Evolutionary conservation across 371 early-diverging fungal genomes (phyloP), one percentile per base, ranked within the genome.

Genomic region (Parasitella parasitica): DNA sequence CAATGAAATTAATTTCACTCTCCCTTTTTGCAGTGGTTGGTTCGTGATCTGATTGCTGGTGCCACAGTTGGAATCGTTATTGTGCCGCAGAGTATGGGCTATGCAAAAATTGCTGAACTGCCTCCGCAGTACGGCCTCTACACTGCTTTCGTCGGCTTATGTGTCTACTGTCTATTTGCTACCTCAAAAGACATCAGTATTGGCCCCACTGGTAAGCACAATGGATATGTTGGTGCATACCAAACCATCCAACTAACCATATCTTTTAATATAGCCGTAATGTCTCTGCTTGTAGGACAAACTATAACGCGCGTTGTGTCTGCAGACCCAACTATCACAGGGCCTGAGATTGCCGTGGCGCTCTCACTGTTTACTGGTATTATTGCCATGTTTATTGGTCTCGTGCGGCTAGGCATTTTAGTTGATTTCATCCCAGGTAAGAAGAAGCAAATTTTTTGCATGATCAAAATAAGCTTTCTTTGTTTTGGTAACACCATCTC

Each of bases 101-200:
- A 92, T 65, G 89, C 95, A n/a, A 92, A 89, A 69, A 78, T 96
- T 13, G 95, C 94, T 3, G 73, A 76, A 27, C 75, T 96, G 16
- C 89, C 92, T 16, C 84, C 89, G 27, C 82, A 94, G 71, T 92
- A 91, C 66, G 96, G 95, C 5, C 80, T 96, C 35, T 96, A 96
- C 37, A 75, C 78, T 59, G 78, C 75, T 12, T 91, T 94, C 66
- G 82, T 93, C 41, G 94, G 95, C 51, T 80, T 88, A 9, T 73
- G 89, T 37, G 67, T 92, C 24, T 96, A 95, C 69, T 83, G 81
- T 53, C 70, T 93, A 27, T 89, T 94, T 70, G 93, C 90, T 34
- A 93, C 94, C 0, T 89, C 91, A 35, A 91, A 91, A 65, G 94
- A 93, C 66, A 91, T 93, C 24, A 90, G 91, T 22, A 90, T 94